A percentile compares a stretch with the other conserved stretches of the same genome.
Conservation (phyloP, 257 asterid species). For the Lantana camara region DNA sequence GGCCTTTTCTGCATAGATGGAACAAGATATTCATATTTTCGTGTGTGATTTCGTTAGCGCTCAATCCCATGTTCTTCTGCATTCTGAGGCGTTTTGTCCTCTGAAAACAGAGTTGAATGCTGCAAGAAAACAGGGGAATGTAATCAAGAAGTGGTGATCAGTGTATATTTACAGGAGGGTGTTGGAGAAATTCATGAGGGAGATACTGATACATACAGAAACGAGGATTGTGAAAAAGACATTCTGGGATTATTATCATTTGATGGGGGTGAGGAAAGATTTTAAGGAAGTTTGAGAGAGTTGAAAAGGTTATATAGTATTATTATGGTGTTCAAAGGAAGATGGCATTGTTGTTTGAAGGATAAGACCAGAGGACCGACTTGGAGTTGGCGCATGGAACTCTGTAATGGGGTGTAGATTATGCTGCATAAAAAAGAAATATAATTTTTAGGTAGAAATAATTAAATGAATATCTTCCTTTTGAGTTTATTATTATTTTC, state of each 20-base stretch:
- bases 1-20: no score
- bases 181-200: slow-evolving; percentile 28
- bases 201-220: slow-evolving; percentile 6
- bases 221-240: background rate
- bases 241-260: slow-evolving; percentile 23
- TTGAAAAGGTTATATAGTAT: slow-evolving; percentile 9
- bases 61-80: no score
- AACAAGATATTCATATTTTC: no score
- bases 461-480: background rate
- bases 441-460: background rate
- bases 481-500: background rate
- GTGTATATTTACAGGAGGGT: slow-evolving; percentile 25
- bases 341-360: slow-evolving; percentile 29
- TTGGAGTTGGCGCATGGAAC: slow-evolving; percentile 42
- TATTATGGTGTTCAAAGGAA: slow-evolving; percentile 20
- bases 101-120: background rate
- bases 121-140: background rate
- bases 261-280: slow-evolving; percentile 10
- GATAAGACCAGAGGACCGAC: slow-evolving; percentile 75
- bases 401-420: background rate
- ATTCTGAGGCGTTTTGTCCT: background rate
- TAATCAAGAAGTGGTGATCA: background rate
- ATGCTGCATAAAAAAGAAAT: no score
- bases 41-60: no score
- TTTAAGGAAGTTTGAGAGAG: slow-evolving; percentile 16